A percentile compares a stretch with the other conserved stretches of the same genome.
Conservation (phyloP, 2,329 filamentous ascomycete species). For the Esteya vermicola region DNA sequence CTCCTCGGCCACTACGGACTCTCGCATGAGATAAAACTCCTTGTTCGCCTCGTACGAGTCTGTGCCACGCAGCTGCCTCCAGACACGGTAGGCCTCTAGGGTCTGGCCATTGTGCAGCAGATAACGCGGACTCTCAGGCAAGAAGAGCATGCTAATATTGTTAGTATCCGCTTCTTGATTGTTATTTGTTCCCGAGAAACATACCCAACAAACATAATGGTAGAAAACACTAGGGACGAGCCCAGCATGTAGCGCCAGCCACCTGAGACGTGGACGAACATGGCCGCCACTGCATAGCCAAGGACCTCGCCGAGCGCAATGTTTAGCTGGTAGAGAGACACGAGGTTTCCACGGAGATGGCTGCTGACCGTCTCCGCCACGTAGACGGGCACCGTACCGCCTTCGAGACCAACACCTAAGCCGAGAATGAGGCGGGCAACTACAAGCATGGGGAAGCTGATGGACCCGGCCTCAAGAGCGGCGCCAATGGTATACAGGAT, state of each 20-base stretch:
- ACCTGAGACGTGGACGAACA: constrained; percentile 54
- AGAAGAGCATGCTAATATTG: constrained; percentile 49
- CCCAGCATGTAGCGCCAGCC: constrained; percentile 65
- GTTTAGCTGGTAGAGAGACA: constrained; percentile 63
- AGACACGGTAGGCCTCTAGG: constrained; percentile 50
- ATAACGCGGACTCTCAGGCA: constrained; percentile 56
- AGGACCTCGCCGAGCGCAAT: constrained; percentile 63
- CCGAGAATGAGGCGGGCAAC: constrained; percentile 54
- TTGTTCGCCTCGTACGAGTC: constrained; percentile 41
- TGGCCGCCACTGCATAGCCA: constrained; percentile 58
- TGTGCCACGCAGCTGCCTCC: constrained; percentile 57
- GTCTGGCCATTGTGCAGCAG: constrained; percentile 52
- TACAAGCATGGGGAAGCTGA: constrained; percentile 60
- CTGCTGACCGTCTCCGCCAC: constrained; percentile 59
- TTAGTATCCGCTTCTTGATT: neutral
- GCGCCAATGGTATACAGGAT: constrained; percentile 58
- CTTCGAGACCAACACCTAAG: constrained; percentile 57
- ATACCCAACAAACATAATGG: constrained; percentile 37
- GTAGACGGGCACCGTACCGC: constrained; percentile 61
- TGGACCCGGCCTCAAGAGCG: constrained; percentile 51
- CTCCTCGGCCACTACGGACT: constrained; percentile 43
- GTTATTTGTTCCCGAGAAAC: neutral
- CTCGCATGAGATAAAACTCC: constrained; percentile 61
- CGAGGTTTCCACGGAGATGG: constrained; percentile 54
- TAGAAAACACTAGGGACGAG: constrained; percentile 56